Percentiles rank a stretch among this genome's conserved stretches.
Conservation (phyloP, 2,329 filamentous ascomycete species). For the Neocatenulostroma microsporum region DNA sequence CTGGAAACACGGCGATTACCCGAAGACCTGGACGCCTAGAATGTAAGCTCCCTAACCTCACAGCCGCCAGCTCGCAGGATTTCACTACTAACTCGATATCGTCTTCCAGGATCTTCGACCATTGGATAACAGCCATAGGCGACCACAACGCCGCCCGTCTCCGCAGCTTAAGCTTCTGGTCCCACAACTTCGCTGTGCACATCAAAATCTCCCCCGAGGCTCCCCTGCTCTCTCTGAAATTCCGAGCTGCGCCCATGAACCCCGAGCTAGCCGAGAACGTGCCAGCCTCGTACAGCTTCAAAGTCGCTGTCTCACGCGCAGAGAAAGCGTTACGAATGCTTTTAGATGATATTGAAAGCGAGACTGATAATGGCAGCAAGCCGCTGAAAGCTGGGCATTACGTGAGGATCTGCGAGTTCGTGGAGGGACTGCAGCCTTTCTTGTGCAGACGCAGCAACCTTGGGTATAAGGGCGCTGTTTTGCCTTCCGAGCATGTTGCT, state of each 20-base stretch:
- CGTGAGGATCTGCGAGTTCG: slow-evolving; percentile 2
- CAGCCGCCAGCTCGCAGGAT: too few species aligned
- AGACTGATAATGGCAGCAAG: background rate
- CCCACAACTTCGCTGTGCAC: slow-evolving; percentile 12
- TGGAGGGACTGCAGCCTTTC: slow-evolving; percentile 8
- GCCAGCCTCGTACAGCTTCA: slow-evolving; percentile 2
- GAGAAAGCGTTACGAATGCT: slow-evolving; percentile 3
- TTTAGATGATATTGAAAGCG: slow-evolving; percentile 7
- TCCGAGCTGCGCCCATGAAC: background rate
- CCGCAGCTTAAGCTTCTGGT: slow-evolving; percentile 11
- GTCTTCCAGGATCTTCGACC: slow-evolving; percentile 16
- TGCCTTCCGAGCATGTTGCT: slow-evolving; percentile 1
- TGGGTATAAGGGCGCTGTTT: slow-evolving; percentile 3
- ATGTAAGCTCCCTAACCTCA: too few species aligned
- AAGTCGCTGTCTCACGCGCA: slow-evolving; percentile 2
- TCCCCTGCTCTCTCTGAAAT: slow-evolving; percentile 7
- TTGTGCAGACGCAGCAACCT: slow-evolving; percentile 8
- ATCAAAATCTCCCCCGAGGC: slow-evolving; percentile 9
- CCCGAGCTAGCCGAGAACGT: slow-evolving; percentile 2
- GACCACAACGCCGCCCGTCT: slow-evolving; percentile 16
- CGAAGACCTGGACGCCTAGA: slow-evolving; percentile 11
- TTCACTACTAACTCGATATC: too few species aligned
- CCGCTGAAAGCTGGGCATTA: slow-evolving; percentile 2
- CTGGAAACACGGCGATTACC: slow-evolving; percentile 11
- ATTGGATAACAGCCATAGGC: slow-evolving; percentile 17